A percentile compares a stretch with the other conserved stretches of the same genome.
Evolutionary conservation across 225 moss, liverwort and hornwort species (phyloP).

Genomic region (Sphagnum tenellum): DNA sequence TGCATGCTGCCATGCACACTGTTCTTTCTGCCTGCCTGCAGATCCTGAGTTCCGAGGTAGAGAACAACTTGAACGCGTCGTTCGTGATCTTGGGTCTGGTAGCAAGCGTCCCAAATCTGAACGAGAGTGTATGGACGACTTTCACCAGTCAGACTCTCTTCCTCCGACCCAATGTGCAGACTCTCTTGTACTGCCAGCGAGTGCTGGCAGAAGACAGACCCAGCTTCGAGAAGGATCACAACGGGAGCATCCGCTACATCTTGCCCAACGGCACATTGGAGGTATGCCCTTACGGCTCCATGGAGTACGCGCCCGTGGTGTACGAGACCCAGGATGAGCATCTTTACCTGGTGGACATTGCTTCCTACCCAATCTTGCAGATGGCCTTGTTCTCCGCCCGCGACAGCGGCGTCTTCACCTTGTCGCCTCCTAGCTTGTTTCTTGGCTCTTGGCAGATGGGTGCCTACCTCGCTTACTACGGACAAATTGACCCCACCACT

Average conservation of each 20-base stretch:
- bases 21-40: constrained; percentile 1
- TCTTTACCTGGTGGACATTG: constrained; percentile 16
- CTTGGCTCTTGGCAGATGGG: constrained; percentile 21
- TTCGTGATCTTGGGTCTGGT: constrained; percentile 34
- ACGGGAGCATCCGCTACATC: constrained; percentile 11
- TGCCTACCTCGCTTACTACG: constrained; percentile 35
- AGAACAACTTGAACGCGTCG: constrained; percentile 39
- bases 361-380: constrained; percentile 12
- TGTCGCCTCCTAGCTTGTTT: constrained; percentile 39
- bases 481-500: background rate
- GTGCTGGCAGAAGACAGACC: constrained; percentile 10
- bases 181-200: constrained; percentile 12
- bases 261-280: background rate
- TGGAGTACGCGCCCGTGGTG: constrained; percentile 29
- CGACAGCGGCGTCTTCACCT: constrained; percentile 8
- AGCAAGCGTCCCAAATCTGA: constrained; percentile 14
- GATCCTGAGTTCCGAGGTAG: constrained; percentile 28
- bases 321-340: constrained; percentile 4
- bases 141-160: constrained; percentile 27
- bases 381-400: constrained; percentile 19
- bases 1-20: too few species aligned
- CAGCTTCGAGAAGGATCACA: constrained; percentile 22
- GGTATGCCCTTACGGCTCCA: background rate
- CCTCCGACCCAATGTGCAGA: constrained; percentile 24
- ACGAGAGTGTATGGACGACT: constrained; percentile 7